Base-by-base conservation (phyloP, 2,329 filamentous ascomycete genomes). In the Fusarium musae region DNA sequence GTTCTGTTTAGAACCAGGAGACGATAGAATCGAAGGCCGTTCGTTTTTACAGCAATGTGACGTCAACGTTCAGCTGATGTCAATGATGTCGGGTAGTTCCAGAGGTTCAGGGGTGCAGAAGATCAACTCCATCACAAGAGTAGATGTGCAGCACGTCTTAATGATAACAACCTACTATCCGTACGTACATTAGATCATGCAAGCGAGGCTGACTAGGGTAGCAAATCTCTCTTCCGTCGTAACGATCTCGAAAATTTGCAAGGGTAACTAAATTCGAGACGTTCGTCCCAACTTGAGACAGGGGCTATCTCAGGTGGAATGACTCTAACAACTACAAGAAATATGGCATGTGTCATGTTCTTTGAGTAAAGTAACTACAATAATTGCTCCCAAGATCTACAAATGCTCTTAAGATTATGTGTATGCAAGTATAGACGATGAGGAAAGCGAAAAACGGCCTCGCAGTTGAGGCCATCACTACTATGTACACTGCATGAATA, bases 271-370 rank as follows among this genome's bases (percentile, higher is more conserved):
- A 65, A 43, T 69, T 73, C 53, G 69, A 64, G 67, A 66, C 62
- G 54, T 68, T 74, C 71, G 52, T 72, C 71, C 70, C 46, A 52
- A 72, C 54, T 69, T 68, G 63, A 61, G 70, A 73, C 71, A 73
- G 63, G 67, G 67, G 71, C 47, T 59, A 42, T 56, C 21, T 46
- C 66, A 71, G 54, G 71, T 65, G 71, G 71, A 62, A 71, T 54
- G 54, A 53, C 52, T 44, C 50, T 54, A 52, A 46, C 47, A 54
- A 49, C 37, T 11, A 49, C 44, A 43, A 36, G 43, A 59, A 49
- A 56, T 23, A 36, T 44, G 26, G 36, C 56, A 40, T 37, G 50
- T 50, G 15, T 50, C 54, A 50, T 37, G 43, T 44, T 65, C 23
- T 47, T 36, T 54, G 23, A n/a, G 19, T 23, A 17, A 32, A 54